Conservation (phyloP, 75 land plant genomes). For the Azolla pinnata region DNA sequence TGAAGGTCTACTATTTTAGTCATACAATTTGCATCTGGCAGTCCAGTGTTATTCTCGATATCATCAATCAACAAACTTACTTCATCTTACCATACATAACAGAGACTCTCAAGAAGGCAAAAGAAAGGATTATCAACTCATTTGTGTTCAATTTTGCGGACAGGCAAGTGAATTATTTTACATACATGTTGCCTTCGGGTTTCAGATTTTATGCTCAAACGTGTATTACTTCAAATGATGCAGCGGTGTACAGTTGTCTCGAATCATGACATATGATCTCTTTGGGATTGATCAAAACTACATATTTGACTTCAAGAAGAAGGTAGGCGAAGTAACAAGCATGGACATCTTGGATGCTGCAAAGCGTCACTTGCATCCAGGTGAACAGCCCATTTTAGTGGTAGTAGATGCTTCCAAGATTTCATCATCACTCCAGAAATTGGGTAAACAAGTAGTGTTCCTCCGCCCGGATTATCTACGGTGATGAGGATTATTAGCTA, state of each 20-base stretch:
- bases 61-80: too few species aligned
- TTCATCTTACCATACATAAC: too few species aligned
- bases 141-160: conserved; percentile 22
- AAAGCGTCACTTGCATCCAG: conserved; percentile 15
- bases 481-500: too few species aligned
- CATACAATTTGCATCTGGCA: too few species aligned
- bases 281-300: conserved; percentile 23
- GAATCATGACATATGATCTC: conserved; percentile 17
- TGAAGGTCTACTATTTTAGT: conserved; percentile 6
- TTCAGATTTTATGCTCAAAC: too few species aligned
- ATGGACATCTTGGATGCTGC: conserved; percentile 17
- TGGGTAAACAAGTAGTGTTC: background rate
- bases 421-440: background rate
- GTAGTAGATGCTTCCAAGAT: conserved; percentile 18
- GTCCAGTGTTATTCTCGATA: too few species aligned
- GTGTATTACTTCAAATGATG: too few species aligned
- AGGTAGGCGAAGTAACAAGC: conserved; percentile 12
- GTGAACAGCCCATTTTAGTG: conserved; percentile 9
- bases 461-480: conserved; percentile 1
- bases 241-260: conserved; percentile 17
- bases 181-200: background rate
- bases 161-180: conserved; percentile 8
- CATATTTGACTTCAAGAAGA: conserved; percentile 15
- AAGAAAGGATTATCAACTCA: conserved; percentile 24
- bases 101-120: conserved; percentile 17